A percentile compares a stretch with the other conserved stretches of the same genome.
Conservation (phyloP, 2,329 filamentous ascomycete species). For the Paecilomyces dactylethromorphus region DNA sequence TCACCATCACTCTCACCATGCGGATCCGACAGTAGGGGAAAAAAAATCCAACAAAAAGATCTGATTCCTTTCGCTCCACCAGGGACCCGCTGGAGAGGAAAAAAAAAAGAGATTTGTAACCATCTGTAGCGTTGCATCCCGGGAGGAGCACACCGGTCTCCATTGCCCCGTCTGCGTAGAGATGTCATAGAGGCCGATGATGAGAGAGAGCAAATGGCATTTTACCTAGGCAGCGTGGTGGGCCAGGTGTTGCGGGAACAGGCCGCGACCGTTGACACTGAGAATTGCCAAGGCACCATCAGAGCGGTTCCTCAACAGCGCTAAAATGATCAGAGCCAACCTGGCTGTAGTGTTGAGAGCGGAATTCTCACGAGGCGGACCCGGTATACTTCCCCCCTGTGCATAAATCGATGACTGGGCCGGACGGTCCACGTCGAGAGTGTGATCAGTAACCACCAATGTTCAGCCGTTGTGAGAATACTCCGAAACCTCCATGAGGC, state of each 20-base stretch:
- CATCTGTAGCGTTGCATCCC: background rate
- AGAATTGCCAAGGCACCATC: no score
- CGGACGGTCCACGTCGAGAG: background rate
- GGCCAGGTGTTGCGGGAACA: no score
- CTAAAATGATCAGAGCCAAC: no score
- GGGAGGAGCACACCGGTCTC: background rate
- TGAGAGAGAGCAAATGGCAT: background rate
- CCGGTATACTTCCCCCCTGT: background rate
- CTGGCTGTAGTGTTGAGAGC: no score
- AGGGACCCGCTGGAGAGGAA: background rate
- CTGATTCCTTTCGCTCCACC: background rate
- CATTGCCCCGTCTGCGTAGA: background rate
- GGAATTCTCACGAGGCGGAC: background rate
- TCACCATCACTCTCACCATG: background rate
- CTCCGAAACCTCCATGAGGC: background rate
- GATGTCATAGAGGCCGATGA: background rate
- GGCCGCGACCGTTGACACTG: no score
- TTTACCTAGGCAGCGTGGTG: background rate
- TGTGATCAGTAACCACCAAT: background rate
- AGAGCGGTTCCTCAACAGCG: no score
- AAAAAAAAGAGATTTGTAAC: background rate
- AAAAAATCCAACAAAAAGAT: no score
- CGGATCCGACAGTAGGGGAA: background rate
- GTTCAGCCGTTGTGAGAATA: background rate
- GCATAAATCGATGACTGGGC: no score